These are phyloP conservation scores for Alternaria sp. DNA, from an alignment of 2,329 filamentous ascomycete species.

Conservation along the genomic window DNA sequence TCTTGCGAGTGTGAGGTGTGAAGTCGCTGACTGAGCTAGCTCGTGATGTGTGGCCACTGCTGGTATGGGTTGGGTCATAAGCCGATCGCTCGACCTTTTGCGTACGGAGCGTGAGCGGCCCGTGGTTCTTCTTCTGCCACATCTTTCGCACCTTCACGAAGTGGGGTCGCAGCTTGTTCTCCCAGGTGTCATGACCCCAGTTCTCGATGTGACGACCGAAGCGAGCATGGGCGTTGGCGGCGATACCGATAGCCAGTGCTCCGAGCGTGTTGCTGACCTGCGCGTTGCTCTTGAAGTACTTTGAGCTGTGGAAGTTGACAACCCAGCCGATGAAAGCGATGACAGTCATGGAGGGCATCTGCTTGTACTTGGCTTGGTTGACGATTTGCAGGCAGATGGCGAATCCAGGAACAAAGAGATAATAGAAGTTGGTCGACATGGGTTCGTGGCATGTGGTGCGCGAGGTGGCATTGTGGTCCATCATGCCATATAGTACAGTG, in stretches of 20 bases:
- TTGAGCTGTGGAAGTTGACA: conserved; percentile 75
- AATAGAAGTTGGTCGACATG: conserved; percentile 63
- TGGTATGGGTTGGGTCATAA: conserved; percentile 24
- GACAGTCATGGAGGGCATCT: conserved; percentile 75
- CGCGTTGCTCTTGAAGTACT: conserved; percentile 70
- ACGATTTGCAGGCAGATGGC: conserved; percentile 76
- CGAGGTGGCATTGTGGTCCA: conserved; percentile 56
- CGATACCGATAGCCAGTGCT: conserved; percentile 75
- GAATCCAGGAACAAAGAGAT: conserved; percentile 77
- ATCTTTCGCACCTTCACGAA: conserved; percentile 37
- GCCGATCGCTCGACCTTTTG: conserved; percentile 29
- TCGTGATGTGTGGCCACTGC: conserved; percentile 26
- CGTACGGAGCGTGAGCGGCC: conserved; percentile 11
- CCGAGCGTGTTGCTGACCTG: conserved; percentile 81
- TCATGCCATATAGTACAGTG: conserved; percentile 57
- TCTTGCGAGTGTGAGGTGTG: conserved; percentile 43
- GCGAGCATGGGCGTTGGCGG: conserved; percentile 80
- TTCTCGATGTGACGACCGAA: conserved; percentile 67
- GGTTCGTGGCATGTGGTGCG: conserved; percentile 53
- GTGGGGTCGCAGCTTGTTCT: conserved; percentile 55
- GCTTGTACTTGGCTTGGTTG: conserved; percentile 82
- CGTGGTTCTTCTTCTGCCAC: conserved; percentile 29
- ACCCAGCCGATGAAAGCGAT: conserved; percentile 77
- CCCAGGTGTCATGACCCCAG: conserved; percentile 61
- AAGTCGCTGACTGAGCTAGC: conserved; percentile 34